Conservation (phyloP, 148 eudicot genomes). For the Agrostemma githago region DNA sequence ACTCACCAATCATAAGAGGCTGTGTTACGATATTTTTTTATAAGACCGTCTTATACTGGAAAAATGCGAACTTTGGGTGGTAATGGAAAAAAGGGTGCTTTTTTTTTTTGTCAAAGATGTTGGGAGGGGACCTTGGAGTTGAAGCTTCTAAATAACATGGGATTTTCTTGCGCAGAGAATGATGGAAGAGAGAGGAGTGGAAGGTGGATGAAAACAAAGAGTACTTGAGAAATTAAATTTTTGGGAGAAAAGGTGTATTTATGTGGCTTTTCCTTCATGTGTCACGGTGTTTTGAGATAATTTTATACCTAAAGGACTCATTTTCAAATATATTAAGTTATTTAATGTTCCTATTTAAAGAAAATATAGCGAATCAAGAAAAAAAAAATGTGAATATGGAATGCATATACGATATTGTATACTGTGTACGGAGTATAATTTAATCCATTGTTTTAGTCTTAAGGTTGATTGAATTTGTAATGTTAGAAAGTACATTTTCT, state of each 20-base stretch:
- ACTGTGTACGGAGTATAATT: too few species aligned
- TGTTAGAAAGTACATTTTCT: too few species aligned
- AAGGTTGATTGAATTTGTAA: too few species aligned
- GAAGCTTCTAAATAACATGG: not conserved
- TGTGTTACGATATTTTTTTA: too few species aligned
- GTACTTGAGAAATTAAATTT: not conserved
- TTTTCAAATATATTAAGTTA: too few species aligned
- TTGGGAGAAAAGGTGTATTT: not conserved
- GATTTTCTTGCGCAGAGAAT: not conserved
- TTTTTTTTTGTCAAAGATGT: not conserved
- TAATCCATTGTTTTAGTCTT: too few species aligned
- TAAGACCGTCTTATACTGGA: not conserved
- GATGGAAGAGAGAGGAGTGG: not conserved
- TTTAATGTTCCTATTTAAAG: not conserved
- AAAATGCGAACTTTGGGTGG: not conserved
- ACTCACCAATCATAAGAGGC: too few species aligned
- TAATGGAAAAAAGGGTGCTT: not conserved
- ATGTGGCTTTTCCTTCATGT: not conserved
- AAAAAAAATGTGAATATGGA: too few species aligned
- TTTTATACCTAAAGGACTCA: not conserved
- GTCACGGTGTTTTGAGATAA: not conserved
- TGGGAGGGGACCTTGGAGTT: conserved; percentile 5
- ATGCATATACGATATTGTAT: too few species aligned
- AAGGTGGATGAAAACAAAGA: too few species aligned
- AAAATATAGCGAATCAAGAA: not conserved